phyloP scores from a whole-genome alignment of 75 land plant species.

The Pinus taeda region DNA sequence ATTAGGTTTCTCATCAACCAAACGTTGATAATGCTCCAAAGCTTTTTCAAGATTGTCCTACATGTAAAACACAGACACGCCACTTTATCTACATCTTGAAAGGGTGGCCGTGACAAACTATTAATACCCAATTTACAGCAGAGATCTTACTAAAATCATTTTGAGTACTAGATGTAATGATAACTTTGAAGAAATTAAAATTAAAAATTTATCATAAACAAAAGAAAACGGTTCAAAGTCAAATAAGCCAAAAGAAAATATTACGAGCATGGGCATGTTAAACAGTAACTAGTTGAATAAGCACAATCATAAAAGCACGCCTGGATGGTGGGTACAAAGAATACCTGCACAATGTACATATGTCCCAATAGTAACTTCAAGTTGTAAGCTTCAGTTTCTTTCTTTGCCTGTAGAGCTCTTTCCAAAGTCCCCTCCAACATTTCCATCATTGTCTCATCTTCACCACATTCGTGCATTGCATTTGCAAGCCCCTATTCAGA shows the following conservation, averaged over 20 bases:
- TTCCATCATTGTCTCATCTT: constrained; percentile 53
- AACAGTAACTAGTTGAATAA: not conserved
- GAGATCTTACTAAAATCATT: not conserved
- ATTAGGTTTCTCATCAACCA: constrained; percentile 61
- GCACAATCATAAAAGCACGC: not conserved
- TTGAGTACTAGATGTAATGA: not conserved
- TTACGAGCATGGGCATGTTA: no score
- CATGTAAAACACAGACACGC: constrained; percentile 1
- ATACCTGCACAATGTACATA: constrained; percentile 66
- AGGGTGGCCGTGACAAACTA: not conserved
- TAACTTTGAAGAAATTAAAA: no score
- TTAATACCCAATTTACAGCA: not conserved
- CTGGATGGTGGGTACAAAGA: not conserved
- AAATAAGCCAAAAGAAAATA: no score
- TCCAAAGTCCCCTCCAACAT: constrained; percentile 52
- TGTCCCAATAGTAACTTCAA: constrained; percentile 61
- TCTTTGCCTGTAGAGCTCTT: constrained; percentile 34
- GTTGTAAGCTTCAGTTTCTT: constrained; percentile 58
- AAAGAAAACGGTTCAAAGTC: no score
- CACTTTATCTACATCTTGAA: not conserved
- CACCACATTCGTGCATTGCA: constrained; percentile 59
- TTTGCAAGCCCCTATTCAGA: constrained; percentile 52
- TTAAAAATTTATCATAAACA: no score
- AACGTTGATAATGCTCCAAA: constrained; percentile 43
- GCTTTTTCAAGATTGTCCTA: constrained; percentile 73